Evolutionary conservation across 2,329 filamentous ascomycete genomes (phyloP).

Genomic region (Gyromitra esculenta): DNA sequence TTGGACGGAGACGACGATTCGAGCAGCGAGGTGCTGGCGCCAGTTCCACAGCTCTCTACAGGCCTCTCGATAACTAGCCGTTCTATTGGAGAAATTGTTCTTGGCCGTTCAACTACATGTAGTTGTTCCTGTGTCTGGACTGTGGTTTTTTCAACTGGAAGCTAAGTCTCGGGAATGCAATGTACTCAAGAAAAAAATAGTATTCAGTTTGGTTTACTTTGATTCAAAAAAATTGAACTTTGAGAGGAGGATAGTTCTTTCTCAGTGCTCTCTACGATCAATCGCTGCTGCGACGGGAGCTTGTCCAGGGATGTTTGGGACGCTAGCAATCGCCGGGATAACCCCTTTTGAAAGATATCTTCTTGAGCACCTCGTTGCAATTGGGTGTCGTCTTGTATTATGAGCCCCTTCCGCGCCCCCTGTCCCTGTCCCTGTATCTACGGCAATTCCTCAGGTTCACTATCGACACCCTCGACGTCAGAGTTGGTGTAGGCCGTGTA

Average conservation of each 20-base stretch:
- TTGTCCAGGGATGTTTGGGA: slow-evolving; percentile 6
- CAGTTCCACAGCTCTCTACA: too few species aligned
- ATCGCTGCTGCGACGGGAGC: not conserved
- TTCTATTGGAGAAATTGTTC: too few species aligned
- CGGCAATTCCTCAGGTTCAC: not conserved
- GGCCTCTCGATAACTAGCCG: not conserved
- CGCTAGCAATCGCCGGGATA: not conserved
- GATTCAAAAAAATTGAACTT: not conserved
- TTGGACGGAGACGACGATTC: not conserved
- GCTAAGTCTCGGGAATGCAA: not conserved
- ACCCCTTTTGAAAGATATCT: not conserved
- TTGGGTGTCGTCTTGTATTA: not conserved
- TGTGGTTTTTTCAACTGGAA: not conserved
- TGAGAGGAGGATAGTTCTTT: slow-evolving; percentile 30
- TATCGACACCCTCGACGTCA: not conserved
- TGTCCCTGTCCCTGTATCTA: too few species aligned
- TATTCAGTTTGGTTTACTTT: not conserved
- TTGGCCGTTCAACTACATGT: not conserved
- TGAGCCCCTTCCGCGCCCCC: too few species aligned
- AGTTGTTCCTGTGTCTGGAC: not conserved
- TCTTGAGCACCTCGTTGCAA: not conserved
- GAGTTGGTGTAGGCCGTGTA: slow-evolving; percentile 19
- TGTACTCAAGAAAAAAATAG: slow-evolving; percentile 7
- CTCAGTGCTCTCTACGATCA: slow-evolving; percentile 13
- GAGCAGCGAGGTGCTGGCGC: not conserved